Evolutionary conservation across 176 grass and related monocot species (phyloP).

Genomic region (Lolium multiflorum): DNA sequence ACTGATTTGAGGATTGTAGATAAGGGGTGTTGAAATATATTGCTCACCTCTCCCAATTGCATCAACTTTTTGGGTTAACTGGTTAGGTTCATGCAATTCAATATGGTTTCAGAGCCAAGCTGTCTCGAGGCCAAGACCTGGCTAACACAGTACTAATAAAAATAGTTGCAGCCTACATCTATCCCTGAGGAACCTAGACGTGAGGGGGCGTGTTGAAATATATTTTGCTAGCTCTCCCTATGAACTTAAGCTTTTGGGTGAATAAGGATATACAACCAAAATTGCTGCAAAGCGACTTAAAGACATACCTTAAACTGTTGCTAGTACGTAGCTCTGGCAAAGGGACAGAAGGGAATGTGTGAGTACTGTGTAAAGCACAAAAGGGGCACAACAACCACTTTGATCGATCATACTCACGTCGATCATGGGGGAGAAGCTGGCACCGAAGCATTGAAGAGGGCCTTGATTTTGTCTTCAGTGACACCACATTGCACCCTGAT

Average conservation of each 20-base stretch:
- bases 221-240: background rate
- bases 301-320: background rate
- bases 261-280: background rate
- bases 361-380: background rate
- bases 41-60: background rate
- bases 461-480: slow-evolving; percentile 1
- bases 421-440: background rate
- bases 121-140: background rate
- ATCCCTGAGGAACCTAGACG: background rate
- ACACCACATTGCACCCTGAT: background rate
- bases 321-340: background rate
- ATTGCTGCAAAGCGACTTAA: background rate
- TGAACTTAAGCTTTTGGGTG: background rate
- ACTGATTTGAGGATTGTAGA: background rate
- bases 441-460: background rate
- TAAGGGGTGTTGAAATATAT: background rate
- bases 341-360: background rate
- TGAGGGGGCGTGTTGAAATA: background rate
- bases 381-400: background rate
- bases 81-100: background rate
- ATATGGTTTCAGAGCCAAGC: background rate
- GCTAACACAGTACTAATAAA: background rate
- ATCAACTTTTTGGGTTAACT: background rate
- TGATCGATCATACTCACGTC: background rate
- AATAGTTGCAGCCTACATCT: background rate